Base-by-base conservation (phyloP, 2,329 filamentous ascomycete genomes). In the Laburnicola sp. region DNA sequence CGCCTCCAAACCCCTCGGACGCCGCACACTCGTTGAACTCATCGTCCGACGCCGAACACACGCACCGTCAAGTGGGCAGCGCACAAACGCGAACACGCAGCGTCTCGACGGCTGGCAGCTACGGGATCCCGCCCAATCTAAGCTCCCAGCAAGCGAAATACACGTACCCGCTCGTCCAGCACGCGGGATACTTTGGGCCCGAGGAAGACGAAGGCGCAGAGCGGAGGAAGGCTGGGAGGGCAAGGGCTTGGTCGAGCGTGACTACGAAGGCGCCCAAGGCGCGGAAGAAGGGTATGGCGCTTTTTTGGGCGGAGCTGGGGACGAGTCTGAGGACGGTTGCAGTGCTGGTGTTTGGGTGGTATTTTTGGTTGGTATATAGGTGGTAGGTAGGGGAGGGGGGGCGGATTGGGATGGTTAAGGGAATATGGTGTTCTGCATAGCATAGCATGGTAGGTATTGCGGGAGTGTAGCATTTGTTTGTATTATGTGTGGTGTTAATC, bases 301-400 rank as follows among this genome's bases (percentile, higher is more conserved):
- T 83, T 3, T 79, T 88, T 4, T 68, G 76, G 28, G 75, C 78
- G 25, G 87, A 93, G 69, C 73, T 91, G 32, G 80, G 78, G 72
- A 80, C 77, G 6, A 86, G 82, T 38, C 62, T 86, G 16, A 84
- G 82, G 74, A 77, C 82, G 41, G 85, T 91, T 3, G 78, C 78
- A 4, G 83, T 82, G 78, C 81, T 88, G 70, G 84, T 83, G 21
- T 70, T 86, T 38, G 58, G 76, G 10, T 85, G 85, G 69, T 94
- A 88, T 78, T 77, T 78, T 27, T 89, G 85, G 74, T 73, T 93
- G 60, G 78, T 86, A 50, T 84, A 81, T 74, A 79, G 79, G 64
- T 86, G 86, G 57, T 89, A 57, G 48, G 8, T 27, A 10, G 8
- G 11, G 4, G n/a, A n/a, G n/a, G n/a, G n/a, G n/a, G n/a, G n/a